phyloP scores from a whole-genome alignment of 257 asterid genomes.

The Salvia miltiorrhiza region DNA sequence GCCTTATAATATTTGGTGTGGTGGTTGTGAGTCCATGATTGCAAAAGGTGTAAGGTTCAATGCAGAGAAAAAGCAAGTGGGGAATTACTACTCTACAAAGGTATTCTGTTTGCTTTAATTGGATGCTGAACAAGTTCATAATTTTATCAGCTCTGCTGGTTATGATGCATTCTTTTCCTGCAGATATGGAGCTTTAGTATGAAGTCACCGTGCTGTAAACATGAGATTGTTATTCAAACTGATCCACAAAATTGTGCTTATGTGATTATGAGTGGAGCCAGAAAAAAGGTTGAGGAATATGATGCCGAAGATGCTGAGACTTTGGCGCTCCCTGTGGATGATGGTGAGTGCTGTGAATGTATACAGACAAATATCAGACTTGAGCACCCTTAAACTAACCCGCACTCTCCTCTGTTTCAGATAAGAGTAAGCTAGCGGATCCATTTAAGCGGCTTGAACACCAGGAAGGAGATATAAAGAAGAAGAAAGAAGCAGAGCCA shows the following conservation, averaged over 20 bases:
- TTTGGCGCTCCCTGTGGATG: constrained; percentile 70
- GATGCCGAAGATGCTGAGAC: constrained; percentile 97
- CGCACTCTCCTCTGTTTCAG: constrained; percentile 31
- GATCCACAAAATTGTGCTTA: constrained; percentile 89
- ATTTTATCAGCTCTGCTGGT: background rate
- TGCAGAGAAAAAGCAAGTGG: constrained; percentile 98
- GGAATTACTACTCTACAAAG: constrained; percentile 93
- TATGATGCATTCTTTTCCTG: background rate
- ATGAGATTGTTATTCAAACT: constrained; percentile 88
- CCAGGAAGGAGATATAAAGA: constrained; percentile 83
- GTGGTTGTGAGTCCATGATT: constrained; percentile 98
- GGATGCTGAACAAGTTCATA: background rate
- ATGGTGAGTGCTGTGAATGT: constrained; percentile 44
- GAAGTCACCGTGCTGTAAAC: constrained; percentile 94
- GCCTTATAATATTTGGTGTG: constrained; percentile 97
- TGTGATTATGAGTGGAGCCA: constrained; percentile 78
- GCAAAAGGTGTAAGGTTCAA: constrained; percentile 98
- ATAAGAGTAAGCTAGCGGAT: constrained; percentile 67
- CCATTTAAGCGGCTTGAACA: constrained; percentile 95
- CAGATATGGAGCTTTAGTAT: constrained; percentile 98
- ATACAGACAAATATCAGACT: background rate
- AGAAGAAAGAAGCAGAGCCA: constrained; percentile 96
- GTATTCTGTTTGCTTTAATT: constrained; percentile 27
- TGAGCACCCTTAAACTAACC: background rate
- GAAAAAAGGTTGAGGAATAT: constrained; percentile 72